Evolutionary conservation across 208 protist genomes (phyloP).

Genomic region (Strigomonas culicis): DNA sequence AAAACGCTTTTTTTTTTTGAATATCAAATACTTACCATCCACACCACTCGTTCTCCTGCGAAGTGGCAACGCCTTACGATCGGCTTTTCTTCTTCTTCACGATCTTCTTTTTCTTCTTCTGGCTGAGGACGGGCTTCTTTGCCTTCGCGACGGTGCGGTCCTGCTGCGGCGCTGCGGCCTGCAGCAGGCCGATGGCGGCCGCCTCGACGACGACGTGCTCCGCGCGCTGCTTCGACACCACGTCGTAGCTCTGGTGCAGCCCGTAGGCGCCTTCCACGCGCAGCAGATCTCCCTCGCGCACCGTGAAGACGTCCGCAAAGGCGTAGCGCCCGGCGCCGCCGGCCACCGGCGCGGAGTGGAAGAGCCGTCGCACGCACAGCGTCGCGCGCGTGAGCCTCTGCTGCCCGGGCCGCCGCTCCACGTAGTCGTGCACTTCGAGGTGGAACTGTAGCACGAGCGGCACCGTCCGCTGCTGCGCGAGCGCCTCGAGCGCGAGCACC

Average conservation of each 20-base stretch:
- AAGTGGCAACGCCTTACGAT: no score
- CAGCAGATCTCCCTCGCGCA: constrained; percentile 53
- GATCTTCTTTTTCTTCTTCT: neutral
- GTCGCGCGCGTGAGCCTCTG: constrained; percentile 51
- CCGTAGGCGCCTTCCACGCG: constrained; percentile 61
- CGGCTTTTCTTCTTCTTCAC: neutral
- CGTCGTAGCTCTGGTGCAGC: constrained; percentile 63
- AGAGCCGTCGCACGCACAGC: constrained; percentile 42
- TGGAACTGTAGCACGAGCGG: constrained; percentile 56
- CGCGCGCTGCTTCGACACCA: constrained; percentile 58
- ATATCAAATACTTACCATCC: no score
- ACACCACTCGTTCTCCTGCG: no score
- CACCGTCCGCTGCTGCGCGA: neutral
- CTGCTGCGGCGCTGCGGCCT: neutral
- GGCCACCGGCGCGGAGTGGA: constrained; percentile 5
- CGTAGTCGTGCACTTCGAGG: constrained; percentile 46
- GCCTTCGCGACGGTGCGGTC: neutral
- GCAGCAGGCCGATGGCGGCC: constrained; percentile 44
- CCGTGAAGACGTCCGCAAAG: constrained; percentile 10
- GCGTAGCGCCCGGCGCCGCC: neutral
- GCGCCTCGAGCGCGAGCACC: neutral
- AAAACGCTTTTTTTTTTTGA: neutral
- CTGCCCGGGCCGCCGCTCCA: constrained; percentile 46
- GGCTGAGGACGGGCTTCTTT: neutral
- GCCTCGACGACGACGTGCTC: constrained; percentile 77